A percentile compares a stretch with the other conserved stretches of the same genome.
phyloP scores from a whole-genome alignment of 2,329 filamentous ascomycete species.

The Ascosphaera pollenicola region DNA sequence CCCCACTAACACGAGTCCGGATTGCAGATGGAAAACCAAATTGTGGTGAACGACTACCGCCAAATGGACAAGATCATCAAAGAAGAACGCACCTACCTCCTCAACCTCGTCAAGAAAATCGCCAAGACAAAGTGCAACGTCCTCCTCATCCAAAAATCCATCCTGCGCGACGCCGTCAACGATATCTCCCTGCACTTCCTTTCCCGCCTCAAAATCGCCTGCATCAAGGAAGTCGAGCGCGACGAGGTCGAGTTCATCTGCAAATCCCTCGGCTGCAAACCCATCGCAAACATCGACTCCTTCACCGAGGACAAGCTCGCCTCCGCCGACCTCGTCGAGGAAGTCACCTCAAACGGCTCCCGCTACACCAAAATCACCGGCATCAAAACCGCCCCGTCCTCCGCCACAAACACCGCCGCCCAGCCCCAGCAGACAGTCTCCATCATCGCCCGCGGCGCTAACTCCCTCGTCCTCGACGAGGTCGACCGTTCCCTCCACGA shows the following conservation, averaged over 20 bases:
- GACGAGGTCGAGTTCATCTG: constrained; percentile 99
- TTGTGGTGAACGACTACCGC: constrained; percentile 96
- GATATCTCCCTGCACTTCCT: constrained; percentile 94
- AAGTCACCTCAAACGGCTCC: constrained; percentile 66
- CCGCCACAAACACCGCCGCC: constrained; percentile 4
- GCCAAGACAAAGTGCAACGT: constrained; percentile 99
- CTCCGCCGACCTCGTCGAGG: constrained; percentile 79
- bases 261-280: constrained; percentile 98
- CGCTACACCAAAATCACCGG: constrained; percentile 91
- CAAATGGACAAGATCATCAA: constrained; percentile 99
- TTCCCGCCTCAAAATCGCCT: constrained; percentile 86
- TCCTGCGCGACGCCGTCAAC: constrained; percentile 92
- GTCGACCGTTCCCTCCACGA: constrained; percentile 94
- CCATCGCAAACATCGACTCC: constrained; percentile 92
- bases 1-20: too few relatives aligned
- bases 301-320: constrained; percentile 98
- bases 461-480: constrained; percentile 84
- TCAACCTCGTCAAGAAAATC: constrained; percentile 99
- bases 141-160: constrained; percentile 94
- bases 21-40: constrained; percentile 92
- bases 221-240: constrained; percentile 92
- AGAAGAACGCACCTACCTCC: constrained; percentile 90
- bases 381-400: constrained; percentile 46
- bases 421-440: constrained; percentile 55
- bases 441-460: constrained; percentile 84